phyloP scores from a whole-genome alignment of 768 basidiomycete genomes.

The Kwoniella dejecticola region DNA sequence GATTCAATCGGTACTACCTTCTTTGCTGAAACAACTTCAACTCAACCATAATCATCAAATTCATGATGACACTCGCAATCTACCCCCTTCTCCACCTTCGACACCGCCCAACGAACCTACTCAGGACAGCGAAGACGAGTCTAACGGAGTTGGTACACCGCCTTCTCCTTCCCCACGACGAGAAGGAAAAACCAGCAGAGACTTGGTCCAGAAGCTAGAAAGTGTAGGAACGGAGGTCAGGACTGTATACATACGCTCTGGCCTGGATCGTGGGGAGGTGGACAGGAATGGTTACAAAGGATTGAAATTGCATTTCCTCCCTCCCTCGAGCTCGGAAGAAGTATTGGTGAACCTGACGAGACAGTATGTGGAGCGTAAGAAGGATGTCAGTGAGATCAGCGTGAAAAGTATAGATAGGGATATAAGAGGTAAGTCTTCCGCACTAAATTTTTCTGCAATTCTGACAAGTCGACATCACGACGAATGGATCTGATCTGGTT shows the following conservation, averaged over 20 bases:
- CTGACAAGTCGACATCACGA: neutral
- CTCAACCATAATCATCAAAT: neutral
- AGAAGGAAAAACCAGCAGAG: neutral
- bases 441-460: neutral
- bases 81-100: conserved; percentile 13
- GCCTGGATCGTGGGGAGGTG: neutral
- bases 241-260: neutral
- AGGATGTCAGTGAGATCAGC: neutral
- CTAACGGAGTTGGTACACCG: neutral
- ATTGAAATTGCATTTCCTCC: conserved; percentile 16
- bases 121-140: conserved; percentile 3
- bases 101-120: conserved; percentile 12
- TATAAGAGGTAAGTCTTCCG: conserved; percentile 7
- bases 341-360: neutral
- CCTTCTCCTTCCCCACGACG: conserved; percentile 5
- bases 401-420: conserved; percentile 14
- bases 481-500: neutral
- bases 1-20: conserved; percentile 15
- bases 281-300: neutral
- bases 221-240: neutral
- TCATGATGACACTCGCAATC: too few species aligned
- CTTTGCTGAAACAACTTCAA: conserved; percentile 2
- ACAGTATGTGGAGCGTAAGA: neutral
- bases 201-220: neutral
- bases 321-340: conserved; percentile 11